A percentile compares a stretch with the other conserved stretches of the same genome.
These are phyloP conservation scores for Penicillium sp. DNA, from an alignment of 2,329 filamentous ascomycete genomes.

Conservation along the genomic window DNA sequence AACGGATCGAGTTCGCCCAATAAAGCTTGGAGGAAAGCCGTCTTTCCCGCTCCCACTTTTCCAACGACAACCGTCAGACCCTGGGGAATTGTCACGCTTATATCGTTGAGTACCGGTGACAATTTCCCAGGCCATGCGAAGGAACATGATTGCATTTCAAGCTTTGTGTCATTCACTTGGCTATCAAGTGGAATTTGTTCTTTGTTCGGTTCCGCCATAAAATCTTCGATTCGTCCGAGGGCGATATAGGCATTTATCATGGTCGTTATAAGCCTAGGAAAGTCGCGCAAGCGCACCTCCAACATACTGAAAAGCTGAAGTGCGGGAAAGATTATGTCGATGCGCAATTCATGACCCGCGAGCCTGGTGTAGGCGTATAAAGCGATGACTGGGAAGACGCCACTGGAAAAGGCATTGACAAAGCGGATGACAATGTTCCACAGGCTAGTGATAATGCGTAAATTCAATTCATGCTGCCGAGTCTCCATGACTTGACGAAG, in stretches of 20 bases:
- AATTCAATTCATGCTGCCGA: conserved; percentile 65
- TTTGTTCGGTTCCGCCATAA: conserved; percentile 84
- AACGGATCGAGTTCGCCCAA: conserved; percentile 60
- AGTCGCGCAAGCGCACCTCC: conserved; percentile 68
- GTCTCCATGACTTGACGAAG: conserved; percentile 66
- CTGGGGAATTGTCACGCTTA: conserved; percentile 55
- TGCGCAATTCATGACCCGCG: conserved; percentile 64
- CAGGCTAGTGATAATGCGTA: conserved; percentile 63
- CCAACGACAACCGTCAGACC: conserved; percentile 63
- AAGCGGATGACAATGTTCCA: conserved; percentile 65
- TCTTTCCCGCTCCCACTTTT: conserved; percentile 65
- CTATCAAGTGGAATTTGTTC: conserved; percentile 57
- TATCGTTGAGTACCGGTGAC: conserved; percentile 54
- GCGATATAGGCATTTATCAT: conserved; percentile 81
- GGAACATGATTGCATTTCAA: conserved; percentile 60
- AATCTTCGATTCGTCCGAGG: conserved; percentile 76
- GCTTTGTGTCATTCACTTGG: conserved; percentile 28
- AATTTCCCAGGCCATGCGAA: conserved; percentile 77
- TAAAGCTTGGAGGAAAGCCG: conserved; percentile 59
- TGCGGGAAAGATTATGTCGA: conserved; percentile 85
- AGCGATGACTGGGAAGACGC: conserved; percentile 74
- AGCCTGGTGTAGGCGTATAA: conserved; percentile 79
- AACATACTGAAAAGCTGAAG: conserved; percentile 77
- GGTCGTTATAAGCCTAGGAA: conserved; percentile 73
- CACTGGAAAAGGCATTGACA: conserved; percentile 69